Conservation (phyloP, 371 early-diverging fungal genomes). For the Mucor ambiguus region DNA sequence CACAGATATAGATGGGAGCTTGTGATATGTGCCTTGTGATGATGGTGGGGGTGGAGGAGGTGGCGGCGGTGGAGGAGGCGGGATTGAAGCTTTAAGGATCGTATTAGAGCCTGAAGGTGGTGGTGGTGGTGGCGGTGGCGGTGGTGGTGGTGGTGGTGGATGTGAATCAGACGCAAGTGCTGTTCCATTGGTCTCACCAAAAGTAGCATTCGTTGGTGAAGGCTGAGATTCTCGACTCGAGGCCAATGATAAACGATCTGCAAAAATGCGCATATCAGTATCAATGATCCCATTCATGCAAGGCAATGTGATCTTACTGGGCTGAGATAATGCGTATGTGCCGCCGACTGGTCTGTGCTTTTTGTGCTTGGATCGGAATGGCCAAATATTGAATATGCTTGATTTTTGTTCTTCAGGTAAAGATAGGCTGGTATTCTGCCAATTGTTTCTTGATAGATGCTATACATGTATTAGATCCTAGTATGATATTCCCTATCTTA, state of each 20-base stretch:
- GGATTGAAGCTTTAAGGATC: not conserved
- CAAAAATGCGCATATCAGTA: not conserved
- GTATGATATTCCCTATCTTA: not conserved
- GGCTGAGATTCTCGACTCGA: not conserved
- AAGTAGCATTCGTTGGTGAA: not conserved
- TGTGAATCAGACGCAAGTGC: slow-evolving; percentile 9
- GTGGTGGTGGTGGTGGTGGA: slow-evolving; percentile 18
- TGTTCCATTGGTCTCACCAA: not conserved
- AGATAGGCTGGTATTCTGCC: not conserved
- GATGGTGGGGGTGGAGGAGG: slow-evolving; percentile 29
- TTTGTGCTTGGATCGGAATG: not conserved
- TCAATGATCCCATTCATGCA: not conserved
- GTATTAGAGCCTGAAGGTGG: not conserved
- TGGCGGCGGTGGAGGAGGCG: slow-evolving; percentile 7
- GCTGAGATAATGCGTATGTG: not conserved
- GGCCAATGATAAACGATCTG: not conserved
- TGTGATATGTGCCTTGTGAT: not conserved
- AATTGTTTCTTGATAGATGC: slow-evolving; percentile 7
- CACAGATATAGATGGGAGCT: not conserved
- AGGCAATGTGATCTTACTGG: not conserved
- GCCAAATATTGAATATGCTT: not conserved
- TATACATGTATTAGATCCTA: not conserved
- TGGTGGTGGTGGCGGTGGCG: slow-evolving; percentile 15
- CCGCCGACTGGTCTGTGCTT: slow-evolving; percentile 1
- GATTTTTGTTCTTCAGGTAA: not conserved